Evolutionary conservation across 192 early-diverging fungal genomes (phyloP).

Genomic region (Radiomyces spectabilis): DNA sequence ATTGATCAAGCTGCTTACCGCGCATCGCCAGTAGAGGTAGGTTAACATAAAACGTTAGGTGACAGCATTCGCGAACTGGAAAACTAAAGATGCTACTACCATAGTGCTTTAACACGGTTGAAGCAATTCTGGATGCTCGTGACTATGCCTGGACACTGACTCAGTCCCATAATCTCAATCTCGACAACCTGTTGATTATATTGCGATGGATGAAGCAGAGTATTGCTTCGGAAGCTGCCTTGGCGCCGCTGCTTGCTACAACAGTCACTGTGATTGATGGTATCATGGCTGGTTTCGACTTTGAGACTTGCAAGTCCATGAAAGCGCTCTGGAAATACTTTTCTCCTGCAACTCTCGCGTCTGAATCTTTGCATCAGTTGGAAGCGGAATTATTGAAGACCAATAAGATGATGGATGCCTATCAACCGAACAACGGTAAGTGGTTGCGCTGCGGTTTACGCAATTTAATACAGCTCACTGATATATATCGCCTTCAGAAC

Average conservation of each 20-base stretch:
- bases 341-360: conserved; percentile 39
- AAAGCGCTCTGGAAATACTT: conserved; percentile 46
- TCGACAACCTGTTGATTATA: conserved; percentile 48
- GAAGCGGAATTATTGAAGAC: conserved; percentile 30
- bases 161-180: conserved; percentile 28
- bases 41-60: too few relatives aligned
- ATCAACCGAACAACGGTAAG: neutral
- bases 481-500: too few relatives aligned
- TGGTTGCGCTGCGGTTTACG: too few relatives aligned
- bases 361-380: conserved; percentile 30
- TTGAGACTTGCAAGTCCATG: conserved; percentile 41
- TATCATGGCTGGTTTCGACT: conserved; percentile 20
- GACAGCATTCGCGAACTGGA: too few relatives aligned
- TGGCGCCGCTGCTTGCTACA: neutral
- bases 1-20: conserved; percentile 15
- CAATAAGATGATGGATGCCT: conserved; percentile 8
- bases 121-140: conserved; percentile 43
- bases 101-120: conserved; percentile 20
- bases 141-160: conserved; percentile 43
- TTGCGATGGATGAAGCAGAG: conserved; percentile 32
- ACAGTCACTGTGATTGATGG: neutral
- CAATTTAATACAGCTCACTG: too few relatives aligned
- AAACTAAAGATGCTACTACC: too few relatives aligned
- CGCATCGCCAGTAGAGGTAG: too few relatives aligned
- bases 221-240: neutral